A percentile compares a stretch with the other conserved stretches of the same genome.
phyloP scores from a whole-genome alignment of 257 asterid genomes.

The Lycium ferocissimum region DNA sequence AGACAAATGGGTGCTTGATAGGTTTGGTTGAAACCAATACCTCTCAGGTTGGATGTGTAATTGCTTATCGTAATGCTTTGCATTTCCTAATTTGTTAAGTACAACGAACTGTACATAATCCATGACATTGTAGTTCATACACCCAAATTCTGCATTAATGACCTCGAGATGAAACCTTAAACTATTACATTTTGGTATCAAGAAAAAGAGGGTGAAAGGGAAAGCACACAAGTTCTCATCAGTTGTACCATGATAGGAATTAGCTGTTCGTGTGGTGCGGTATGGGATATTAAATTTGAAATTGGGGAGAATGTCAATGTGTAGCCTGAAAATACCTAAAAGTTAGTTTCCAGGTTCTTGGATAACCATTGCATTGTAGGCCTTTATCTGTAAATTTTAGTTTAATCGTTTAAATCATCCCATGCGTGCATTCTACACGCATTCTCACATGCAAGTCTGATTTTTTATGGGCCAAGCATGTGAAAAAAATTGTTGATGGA shows the following conservation, averaged over 20 bases:
- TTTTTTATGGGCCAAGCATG: neutral
- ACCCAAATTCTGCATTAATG: neutral
- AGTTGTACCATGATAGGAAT: conserved; percentile 9
- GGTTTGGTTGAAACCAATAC: conserved; percentile 6
- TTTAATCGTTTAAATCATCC: neutral
- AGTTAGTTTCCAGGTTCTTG: neutral
- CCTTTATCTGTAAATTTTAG: conserved; percentile 7
- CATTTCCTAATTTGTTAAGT: neutral
- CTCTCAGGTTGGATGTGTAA: neutral
- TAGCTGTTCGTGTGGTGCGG: conserved; percentile 8
- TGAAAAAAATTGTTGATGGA: conserved; percentile 15
- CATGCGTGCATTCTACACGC: neutral
- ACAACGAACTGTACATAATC: neutral
- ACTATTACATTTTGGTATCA: conserved; percentile 16
- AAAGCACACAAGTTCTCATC: neutral
- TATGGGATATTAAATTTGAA: neutral
- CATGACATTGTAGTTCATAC: neutral
- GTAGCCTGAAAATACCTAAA: neutral
- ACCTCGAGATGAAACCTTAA: conserved; percentile 17
- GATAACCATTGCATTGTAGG: neutral
- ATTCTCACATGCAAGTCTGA: neutral
- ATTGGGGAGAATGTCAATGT: neutral
- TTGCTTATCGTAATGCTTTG: neutral
- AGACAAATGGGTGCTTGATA: conserved; percentile 12
- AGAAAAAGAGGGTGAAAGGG: conserved; percentile 16